These are phyloP conservation scores for Rhypophila decipiens DNA, from an alignment of 495 filamentous ascomycete species.

Conservation along the genomic window DNA sequence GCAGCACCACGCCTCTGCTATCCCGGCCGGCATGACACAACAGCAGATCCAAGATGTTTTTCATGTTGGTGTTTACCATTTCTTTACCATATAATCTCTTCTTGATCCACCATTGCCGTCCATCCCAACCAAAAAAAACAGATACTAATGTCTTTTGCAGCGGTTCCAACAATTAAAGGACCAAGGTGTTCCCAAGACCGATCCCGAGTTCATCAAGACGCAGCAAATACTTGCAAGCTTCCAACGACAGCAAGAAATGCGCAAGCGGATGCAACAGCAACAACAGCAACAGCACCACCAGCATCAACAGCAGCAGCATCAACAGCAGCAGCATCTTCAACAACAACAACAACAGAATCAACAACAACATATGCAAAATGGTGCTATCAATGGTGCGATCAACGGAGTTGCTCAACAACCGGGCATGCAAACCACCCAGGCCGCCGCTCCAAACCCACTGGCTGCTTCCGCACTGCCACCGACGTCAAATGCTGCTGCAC, in stretches of 20 bases:
- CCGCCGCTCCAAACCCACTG: constrained; percentile 21
- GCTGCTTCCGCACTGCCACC: constrained; percentile 30
- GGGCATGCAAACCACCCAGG: constrained; percentile 24
- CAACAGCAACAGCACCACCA: constrained; percentile 45
- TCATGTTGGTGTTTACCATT: constrained; percentile 39
- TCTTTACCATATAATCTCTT: background rate
- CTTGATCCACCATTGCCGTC: too few relatives aligned
- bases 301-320: constrained; percentile 28
- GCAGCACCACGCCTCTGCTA: constrained; percentile 47
- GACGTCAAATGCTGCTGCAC: constrained; percentile 34
- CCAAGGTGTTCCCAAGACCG: constrained; percentile 61
- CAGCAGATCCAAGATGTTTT: constrained; percentile 58
- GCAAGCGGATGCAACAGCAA: constrained; percentile 56
- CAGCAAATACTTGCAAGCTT: constrained; percentile 59
- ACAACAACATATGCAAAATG: constrained; percentile 35
- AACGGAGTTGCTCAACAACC: constrained; percentile 37
- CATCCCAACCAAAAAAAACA: constrained; percentile 1
- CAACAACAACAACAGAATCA: constrained; percentile 38
- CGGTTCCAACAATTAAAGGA: constrained; percentile 78
- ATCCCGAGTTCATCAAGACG: constrained; percentile 75
- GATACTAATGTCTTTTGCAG: constrained; percentile 34
- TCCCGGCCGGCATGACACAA: constrained; percentile 51
- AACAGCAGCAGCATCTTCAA: constrained; percentile 33
- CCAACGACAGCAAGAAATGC: constrained; percentile 53
- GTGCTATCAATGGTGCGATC: constrained; percentile 38